phyloP scores from a whole-genome alignment of 1,139 yeast genomes.

The Suhomyces yuchorum region DNA sequence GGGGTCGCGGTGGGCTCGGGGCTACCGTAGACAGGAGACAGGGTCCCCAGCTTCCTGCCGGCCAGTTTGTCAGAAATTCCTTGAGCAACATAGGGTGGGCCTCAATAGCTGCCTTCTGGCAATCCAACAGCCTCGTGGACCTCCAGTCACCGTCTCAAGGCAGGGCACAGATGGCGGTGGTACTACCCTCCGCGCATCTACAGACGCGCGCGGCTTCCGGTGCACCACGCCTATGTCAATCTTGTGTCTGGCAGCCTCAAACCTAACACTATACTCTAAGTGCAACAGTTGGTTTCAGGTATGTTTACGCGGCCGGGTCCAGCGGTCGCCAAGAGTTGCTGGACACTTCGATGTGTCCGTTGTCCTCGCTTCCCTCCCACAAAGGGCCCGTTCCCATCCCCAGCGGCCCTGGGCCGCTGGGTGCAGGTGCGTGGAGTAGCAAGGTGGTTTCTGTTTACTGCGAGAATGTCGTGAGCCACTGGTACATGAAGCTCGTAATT shows the following conservation, averaged over 20 bases:
- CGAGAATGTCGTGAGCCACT: not conserved
- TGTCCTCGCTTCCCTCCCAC: not conserved
- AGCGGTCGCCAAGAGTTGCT: not conserved
- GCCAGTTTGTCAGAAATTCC: too few relatives aligned
- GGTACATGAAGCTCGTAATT: not conserved
- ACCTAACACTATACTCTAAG: constrained; percentile 2
- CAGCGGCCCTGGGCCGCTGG: too few relatives aligned
- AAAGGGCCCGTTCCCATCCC: too few relatives aligned
- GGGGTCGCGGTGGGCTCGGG: not conserved
- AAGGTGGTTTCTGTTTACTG: not conserved
- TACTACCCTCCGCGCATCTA: not conserved
- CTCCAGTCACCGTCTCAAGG: too few relatives aligned
- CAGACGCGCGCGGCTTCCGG: not conserved
- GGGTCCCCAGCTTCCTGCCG: too few relatives aligned
- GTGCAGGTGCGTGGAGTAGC: not conserved
- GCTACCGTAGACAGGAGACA: too few relatives aligned
- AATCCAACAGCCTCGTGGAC: too few relatives aligned
- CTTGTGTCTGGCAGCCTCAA: not conserved
- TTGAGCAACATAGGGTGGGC: too few relatives aligned
- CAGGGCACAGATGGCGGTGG: not conserved
- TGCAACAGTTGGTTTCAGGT: not conserved
- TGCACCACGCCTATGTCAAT: not conserved
- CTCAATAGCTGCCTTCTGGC: too few relatives aligned
- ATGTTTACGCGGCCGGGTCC: not conserved
- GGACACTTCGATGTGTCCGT: not conserved